Conservation (phyloP, 2,329 filamentous ascomycete genomes). For the Helicocarpus griseus region DNA sequence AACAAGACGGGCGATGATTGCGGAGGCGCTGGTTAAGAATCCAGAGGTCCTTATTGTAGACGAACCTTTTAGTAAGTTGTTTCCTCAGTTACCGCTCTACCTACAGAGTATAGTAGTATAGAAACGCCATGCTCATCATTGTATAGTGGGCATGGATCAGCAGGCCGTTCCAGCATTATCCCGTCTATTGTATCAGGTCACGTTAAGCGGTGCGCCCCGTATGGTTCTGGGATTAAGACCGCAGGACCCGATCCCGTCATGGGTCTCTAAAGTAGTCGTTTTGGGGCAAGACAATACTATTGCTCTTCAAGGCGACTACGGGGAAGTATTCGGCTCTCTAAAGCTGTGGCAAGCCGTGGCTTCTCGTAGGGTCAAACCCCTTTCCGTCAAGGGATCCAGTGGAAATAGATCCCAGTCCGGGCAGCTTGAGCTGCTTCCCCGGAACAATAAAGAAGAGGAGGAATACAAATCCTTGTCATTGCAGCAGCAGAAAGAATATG, state of each 20-base stretch:
- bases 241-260: slow-evolving; percentile 78
- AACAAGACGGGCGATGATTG: slow-evolving; percentile 76
- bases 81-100: not conserved
- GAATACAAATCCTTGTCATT: slow-evolving; percentile 2
- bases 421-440: slow-evolving; percentile 19
- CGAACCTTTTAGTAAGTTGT: slow-evolving; percentile 71
- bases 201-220: slow-evolving; percentile 56
- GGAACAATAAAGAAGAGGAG: slow-evolving; percentile 5
- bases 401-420: slow-evolving; percentile 16
- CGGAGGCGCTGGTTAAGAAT: slow-evolving; percentile 65
- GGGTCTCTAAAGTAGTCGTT: slow-evolving; percentile 78
- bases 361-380: not conserved
- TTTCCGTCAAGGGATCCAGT: slow-evolving; percentile 10
- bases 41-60: slow-evolving; percentile 81
- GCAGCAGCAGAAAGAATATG: slow-evolving; percentile 9
- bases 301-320: slow-evolving; percentile 55
- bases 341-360: slow-evolving; percentile 20
- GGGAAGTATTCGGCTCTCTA: slow-evolving; percentile 44
- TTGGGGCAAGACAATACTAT: slow-evolving; percentile 59
- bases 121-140: slow-evolving; percentile 2
- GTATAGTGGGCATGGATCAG: slow-evolving; percentile 73
- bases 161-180: slow-evolving; percentile 65
- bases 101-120: slow-evolving; percentile 2
- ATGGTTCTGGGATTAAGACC: slow-evolving; percentile 70
- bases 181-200: slow-evolving; percentile 58